phyloP scores from a whole-genome alignment of 2,329 filamentous ascomycete genomes.

The Fusarium sp. region DNA sequence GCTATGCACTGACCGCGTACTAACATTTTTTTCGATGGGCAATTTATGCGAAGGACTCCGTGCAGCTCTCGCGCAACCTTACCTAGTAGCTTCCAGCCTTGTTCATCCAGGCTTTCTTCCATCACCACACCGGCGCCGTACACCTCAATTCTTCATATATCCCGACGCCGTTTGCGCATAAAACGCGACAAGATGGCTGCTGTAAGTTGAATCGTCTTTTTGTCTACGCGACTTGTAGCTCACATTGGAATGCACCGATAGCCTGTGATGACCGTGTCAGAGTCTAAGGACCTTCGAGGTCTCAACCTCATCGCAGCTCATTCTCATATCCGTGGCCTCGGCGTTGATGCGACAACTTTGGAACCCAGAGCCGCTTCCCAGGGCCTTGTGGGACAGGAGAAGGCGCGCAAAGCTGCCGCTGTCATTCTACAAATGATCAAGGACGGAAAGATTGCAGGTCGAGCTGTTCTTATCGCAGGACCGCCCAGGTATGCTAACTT shows the following conservation, averaged over 20 bases:
- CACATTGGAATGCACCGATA: constrained; percentile 48
- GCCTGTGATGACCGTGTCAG: constrained; percentile 82
- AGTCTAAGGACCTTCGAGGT: constrained; percentile 94
- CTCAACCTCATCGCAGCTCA: constrained; percentile 98
- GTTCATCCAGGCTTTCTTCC: constrained; percentile 19
- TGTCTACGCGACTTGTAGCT: constrained; percentile 20
- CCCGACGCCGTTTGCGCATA: constrained; percentile 33
- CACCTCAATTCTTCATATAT: constrained; percentile 23
- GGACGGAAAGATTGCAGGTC: constrained; percentile 96
- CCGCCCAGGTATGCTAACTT: constrained; percentile 75
- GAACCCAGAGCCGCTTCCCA: constrained; percentile 88
- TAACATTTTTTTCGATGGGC: constrained; percentile 13
- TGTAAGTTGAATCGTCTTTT: constrained; percentile 55
- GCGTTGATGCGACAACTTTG: constrained; percentile 90
- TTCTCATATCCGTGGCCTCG: constrained; percentile 96
- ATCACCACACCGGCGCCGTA: constrained; percentile 17
- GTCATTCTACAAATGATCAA: constrained; percentile 99
- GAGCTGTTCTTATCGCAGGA: constrained; percentile 93
- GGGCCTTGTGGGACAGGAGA: constrained; percentile 94
- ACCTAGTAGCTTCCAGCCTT: constrained; percentile 28
- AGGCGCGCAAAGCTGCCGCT: constrained; percentile 94
- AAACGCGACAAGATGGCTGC: constrained; percentile 61
- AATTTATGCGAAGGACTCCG: constrained; percentile 26
- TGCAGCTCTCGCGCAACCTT: constrained; percentile 31
- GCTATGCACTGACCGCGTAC: constrained; percentile 37